Evolutionary conservation across 352 stramenopile genomes (phyloP).

Genomic region (Plasmopara halstedii): DNA sequence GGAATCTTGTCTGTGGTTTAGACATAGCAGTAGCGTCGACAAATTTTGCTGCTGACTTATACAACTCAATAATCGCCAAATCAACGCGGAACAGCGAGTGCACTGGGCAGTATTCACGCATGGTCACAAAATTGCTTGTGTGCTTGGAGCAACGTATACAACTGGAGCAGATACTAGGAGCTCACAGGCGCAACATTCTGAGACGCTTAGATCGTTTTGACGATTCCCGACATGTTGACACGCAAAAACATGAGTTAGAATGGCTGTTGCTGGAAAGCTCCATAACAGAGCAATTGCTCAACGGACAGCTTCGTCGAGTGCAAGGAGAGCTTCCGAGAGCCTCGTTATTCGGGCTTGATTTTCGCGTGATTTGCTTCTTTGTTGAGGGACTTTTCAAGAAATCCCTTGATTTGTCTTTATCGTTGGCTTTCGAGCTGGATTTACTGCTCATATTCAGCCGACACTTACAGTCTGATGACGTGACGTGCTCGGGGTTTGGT

Average conservation of each 20-base stretch:
- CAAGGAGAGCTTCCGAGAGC: constrained; percentile 23
- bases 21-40: constrained; percentile 33
- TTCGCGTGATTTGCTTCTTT: constrained; percentile 38
- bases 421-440: constrained; percentile 37
- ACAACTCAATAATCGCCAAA: constrained; percentile 6
- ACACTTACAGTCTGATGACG: constrained; percentile 25
- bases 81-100: constrained; percentile 13
- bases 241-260: constrained; percentile 17
- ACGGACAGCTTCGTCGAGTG: constrained; percentile 21
- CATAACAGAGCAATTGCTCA: constrained; percentile 30
- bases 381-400: constrained; percentile 45
- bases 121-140: constrained; percentile 23
- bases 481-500: constrained; percentile 6
- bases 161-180: constrained; percentile 25
- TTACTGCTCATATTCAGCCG: constrained; percentile 37
- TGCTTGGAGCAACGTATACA: constrained; percentile 46
- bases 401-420: constrained; percentile 15
- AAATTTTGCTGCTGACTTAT: constrained; percentile 24
- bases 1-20: constrained; percentile 43
- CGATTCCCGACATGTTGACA: neutral
- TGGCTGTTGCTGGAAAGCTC: constrained; percentile 24
- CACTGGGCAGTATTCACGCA: constrained; percentile 22
- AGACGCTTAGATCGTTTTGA: constrained; percentile 7
- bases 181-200: constrained; percentile 23
- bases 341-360: constrained; percentile 45